Base-by-base conservation (phyloP, 129 eudicot species). In the Kitagawia praeruptora region DNA sequence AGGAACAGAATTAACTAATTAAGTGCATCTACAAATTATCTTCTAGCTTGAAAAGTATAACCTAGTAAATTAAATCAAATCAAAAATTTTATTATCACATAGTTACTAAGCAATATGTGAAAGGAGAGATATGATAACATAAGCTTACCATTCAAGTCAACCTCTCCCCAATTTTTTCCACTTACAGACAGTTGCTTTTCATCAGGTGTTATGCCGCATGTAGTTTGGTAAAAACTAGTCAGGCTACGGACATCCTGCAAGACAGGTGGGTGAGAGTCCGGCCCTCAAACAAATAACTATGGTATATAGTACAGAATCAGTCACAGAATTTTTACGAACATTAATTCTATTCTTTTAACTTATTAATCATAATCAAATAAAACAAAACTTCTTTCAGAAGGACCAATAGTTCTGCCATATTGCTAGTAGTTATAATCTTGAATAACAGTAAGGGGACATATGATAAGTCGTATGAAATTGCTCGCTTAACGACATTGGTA, bases 161-260 rank as follows among this genome's bases (percentile, higher is more conserved):
- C 90, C 78, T 95, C 98, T 56, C 98, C 98, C 93, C 92, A 92
- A 70, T 95, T 95, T 76, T 95, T 91, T 48, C 98, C 98, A 77
- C 96, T 90, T 40, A 95, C 89, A 82, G 97, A 92, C 51, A 92
- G 93, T 72, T 95, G 97, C 78, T 95, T 95, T 80, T 92, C 99
- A 84, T 92, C 96, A 27, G 99, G 86, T 27, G 85, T 75, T 75
- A 84, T 84, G 39, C 91, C 91, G 86, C 78, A 92, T 37, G 86
- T 88, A 81, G 76, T 87, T 81, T 87, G 96, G 86, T 92, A 95
- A 84, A 88, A 95, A 77, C 83, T 90, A 77, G 89, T 90, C 77
- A 95, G 83, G 80, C 86, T 90, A 56, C 88, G 73, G 58, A 95
- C 92, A 80, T 95, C 97, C 99, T 95, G 96, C 90, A 85, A 75